These are phyloP conservation scores for Talaromyces sp. DNA, from an alignment of 2,329 filamentous ascomycete genomes.

Conservation along the genomic window DNA sequence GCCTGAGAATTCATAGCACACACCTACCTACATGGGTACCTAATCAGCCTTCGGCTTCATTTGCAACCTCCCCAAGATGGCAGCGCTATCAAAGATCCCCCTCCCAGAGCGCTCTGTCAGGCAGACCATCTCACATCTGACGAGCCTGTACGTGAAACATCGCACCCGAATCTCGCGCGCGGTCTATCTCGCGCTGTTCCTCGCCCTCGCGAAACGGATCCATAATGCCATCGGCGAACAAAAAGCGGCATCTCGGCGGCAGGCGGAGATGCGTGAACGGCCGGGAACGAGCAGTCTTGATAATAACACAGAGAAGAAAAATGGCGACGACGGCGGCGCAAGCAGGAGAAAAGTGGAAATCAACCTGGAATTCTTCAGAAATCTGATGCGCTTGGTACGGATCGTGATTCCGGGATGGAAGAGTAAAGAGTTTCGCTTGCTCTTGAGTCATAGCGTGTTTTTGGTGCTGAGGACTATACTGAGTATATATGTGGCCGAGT, in stretches of 20 bases:
- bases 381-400: constrained; percentile 67
- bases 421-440: constrained; percentile 78
- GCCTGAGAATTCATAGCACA: background rate
- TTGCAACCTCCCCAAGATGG: constrained; percentile 51
- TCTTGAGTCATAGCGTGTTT: constrained; percentile 90
- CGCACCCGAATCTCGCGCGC: constrained; percentile 76
- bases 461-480: constrained; percentile 85
- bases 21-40: background rate
- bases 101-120: constrained; percentile 61
- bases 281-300: constrained; percentile 40
- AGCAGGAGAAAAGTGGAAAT: constrained; percentile 78
- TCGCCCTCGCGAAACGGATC: constrained; percentile 78
- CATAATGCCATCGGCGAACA: constrained; percentile 90
- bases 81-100: constrained; percentile 67
- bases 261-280: constrained; percentile 56
- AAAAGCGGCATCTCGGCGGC: constrained; percentile 71
- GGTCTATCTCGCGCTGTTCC: constrained; percentile 75
- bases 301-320: constrained; percentile 25
- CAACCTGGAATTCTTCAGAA: constrained; percentile 80
- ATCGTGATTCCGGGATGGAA: constrained; percentile 89
- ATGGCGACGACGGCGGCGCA: constrained; percentile 23
- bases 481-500: constrained; percentile 89
- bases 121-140: constrained; percentile 60
- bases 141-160: constrained; percentile 68
- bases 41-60: background rate